A percentile compares a stretch with the other conserved stretches of the same genome.
Evolutionary conservation across 352 stramenopile species (phyloP).

Genomic region (Phytopythium sindhum): DNA sequence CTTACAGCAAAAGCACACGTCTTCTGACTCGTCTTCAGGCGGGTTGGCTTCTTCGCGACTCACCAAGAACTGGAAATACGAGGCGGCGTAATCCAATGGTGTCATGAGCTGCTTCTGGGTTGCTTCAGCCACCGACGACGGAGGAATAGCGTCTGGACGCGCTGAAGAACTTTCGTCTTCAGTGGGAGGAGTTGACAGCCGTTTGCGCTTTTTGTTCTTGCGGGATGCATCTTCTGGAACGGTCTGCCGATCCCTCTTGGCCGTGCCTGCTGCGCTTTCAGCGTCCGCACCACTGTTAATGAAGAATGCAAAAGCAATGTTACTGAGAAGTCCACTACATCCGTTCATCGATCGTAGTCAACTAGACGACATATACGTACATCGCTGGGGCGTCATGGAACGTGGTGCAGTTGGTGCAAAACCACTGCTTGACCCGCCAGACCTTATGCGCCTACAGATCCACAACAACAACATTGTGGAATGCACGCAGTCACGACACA

Average conservation of each 20-base stretch:
- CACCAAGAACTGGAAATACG: constrained; percentile 67
- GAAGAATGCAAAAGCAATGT: not conserved
- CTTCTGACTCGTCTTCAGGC: constrained; percentile 51
- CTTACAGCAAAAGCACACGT: constrained; percentile 84
- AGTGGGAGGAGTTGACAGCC: constrained; percentile 6
- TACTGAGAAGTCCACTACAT: not conserved
- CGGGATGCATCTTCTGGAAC: not conserved
- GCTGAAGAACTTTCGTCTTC: constrained; percentile 8
- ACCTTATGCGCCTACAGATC: constrained; percentile 37
- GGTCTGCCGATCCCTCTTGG: not conserved
- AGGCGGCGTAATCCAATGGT: constrained; percentile 55
- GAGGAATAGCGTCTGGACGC: not conserved
- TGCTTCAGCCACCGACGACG: not conserved
- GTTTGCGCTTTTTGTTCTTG: constrained; percentile 51
- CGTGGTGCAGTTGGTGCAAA: constrained; percentile 60
- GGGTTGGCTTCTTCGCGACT: constrained; percentile 30
- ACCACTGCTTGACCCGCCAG: constrained; percentile 51
- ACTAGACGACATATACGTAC: not conserved
- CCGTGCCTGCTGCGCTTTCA: not conserved
- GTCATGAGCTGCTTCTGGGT: constrained; percentile 22
- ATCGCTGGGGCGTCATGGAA: constrained; percentile 6
- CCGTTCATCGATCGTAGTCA: not conserved
- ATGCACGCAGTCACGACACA: not conserved
- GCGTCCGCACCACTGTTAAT: not conserved
- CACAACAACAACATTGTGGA: not conserved